These are phyloP conservation scores for Fusarium sororula DNA, from an alignment of 2,329 filamentous ascomycete genomes.

Conservation along the genomic window DNA sequence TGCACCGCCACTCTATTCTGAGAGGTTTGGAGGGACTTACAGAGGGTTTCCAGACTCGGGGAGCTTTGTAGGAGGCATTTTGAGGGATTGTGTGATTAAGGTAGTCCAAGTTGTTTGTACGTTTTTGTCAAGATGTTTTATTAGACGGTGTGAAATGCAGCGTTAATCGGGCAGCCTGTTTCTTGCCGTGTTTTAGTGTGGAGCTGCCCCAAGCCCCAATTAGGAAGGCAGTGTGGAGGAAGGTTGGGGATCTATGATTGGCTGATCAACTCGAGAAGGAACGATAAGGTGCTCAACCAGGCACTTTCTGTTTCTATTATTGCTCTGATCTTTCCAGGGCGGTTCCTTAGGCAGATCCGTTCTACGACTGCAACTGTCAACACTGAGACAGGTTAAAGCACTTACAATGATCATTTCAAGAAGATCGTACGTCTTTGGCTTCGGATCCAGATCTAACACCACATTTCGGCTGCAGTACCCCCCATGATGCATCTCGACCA, in stretches of 20 bases:
- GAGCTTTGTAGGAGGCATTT: constrained; percentile 57
- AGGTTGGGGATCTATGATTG: constrained; percentile 6
- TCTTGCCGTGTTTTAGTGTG: constrained; percentile 21
- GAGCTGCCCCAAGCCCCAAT: constrained; percentile 11
- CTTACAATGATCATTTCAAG: not conserved
- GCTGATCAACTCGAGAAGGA: not conserved
- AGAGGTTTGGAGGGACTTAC: constrained; percentile 46
- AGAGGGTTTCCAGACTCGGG: constrained; percentile 59
- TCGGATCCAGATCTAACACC: constrained; percentile 12
- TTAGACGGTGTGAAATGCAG: constrained; percentile 3
- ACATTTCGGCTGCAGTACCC: constrained; percentile 21
- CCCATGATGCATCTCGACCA: constrained; percentile 26
- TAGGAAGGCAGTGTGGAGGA: constrained; percentile 24
- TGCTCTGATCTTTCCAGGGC: no score
- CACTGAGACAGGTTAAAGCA: not conserved
- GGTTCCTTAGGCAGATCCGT: not conserved
- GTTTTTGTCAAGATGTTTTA: constrained; percentile 7
- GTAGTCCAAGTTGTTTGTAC: not conserved
- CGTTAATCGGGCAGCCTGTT: not conserved
- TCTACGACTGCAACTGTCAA: not conserved
- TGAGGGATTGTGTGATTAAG: not conserved
- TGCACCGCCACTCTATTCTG: constrained; percentile 22
- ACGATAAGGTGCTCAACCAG: not conserved
- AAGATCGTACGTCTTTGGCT: not conserved
- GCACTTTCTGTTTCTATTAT: not conserved